phyloP scores from a whole-genome alignment of 805 yeast species.

The Candida yuanshanica region DNA sequence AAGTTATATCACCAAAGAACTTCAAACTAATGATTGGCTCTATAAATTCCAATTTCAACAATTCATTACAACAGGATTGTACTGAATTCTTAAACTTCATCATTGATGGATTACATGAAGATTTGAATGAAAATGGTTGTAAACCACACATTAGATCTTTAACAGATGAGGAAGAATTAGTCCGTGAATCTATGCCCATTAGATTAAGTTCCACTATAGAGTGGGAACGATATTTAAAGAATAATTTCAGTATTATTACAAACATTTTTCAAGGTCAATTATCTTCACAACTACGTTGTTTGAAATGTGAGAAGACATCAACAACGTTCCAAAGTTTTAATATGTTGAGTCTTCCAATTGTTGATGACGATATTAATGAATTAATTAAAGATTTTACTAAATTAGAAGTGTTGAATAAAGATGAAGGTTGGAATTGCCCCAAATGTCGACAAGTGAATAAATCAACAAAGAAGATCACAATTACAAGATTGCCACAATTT shows the following conservation, averaged over 20 bases:
- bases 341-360: slow-evolving; percentile 74
- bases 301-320: slow-evolving; percentile 67
- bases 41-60: slow-evolving; percentile 57
- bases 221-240: slow-evolving; percentile 82
- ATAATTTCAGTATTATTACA: slow-evolving; percentile 74
- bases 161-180: slow-evolving; percentile 63
- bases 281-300: slow-evolving; percentile 69
- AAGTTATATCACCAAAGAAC: slow-evolving; percentile 49
- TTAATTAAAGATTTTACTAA: slow-evolving; percentile 77
- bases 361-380: slow-evolving; percentile 43
- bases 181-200: slow-evolving; percentile 67
- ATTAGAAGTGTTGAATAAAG: slow-evolving; percentile 66
- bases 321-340: slow-evolving; percentile 85
- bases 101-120: slow-evolving; percentile 77
- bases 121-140: slow-evolving; percentile 61
- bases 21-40: slow-evolving; percentile 68
- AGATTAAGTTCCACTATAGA: slow-evolving; percentile 82
- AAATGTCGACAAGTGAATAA: slow-evolving; percentile 56
- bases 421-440: slow-evolving; percentile 84
- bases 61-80: slow-evolving; percentile 77
- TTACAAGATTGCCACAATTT: slow-evolving; percentile 73
- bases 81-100: slow-evolving; percentile 74
- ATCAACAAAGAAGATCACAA: slow-evolving; percentile 63
- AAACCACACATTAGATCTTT: slow-evolving; percentile 51
- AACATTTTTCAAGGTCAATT: slow-evolving; percentile 88